Evolutionary conservation across 106 monocot genomes (phyloP).

Genomic region (Allium sativum): DNA sequence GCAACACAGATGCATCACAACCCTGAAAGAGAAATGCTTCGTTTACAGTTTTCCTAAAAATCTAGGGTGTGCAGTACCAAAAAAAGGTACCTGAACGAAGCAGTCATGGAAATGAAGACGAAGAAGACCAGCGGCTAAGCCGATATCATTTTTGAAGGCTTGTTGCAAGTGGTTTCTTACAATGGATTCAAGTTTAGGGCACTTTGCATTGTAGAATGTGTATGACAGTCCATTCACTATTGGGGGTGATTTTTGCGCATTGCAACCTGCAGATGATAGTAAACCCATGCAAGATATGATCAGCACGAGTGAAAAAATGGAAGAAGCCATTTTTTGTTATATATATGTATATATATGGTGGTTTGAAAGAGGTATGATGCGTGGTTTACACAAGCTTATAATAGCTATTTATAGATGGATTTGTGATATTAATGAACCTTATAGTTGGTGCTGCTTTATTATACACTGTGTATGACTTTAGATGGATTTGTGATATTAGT

Average conservation of each 20-base stretch:
- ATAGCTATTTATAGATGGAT: too few relatives aligned
- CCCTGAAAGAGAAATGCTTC: conserved; percentile 8
- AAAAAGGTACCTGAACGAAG: conserved; percentile 43
- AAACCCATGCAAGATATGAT: background rate
- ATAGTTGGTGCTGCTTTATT: too few relatives aligned
- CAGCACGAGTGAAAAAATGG: background rate
- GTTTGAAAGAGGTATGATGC: too few relatives aligned
- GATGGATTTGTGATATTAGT: too few relatives aligned
- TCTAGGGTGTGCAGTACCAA: too few relatives aligned
- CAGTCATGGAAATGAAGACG: conserved; percentile 54
- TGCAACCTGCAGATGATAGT: background rate
- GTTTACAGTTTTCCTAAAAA: background rate
- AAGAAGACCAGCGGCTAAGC: conserved; percentile 48
- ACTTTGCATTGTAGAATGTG: conserved; percentile 29
- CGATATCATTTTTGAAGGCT: conserved; percentile 21
- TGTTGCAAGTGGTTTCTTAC: conserved; percentile 14
- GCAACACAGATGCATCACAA: conserved; percentile 51
- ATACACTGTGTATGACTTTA: too few relatives aligned
- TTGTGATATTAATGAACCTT: too few relatives aligned
- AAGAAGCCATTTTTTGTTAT: background rate
- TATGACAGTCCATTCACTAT: conserved; percentile 29
- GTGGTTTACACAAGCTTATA: too few relatives aligned
- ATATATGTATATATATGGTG: too few relatives aligned
- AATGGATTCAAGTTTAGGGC: conserved; percentile 27
- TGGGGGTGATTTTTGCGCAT: conserved; percentile 10